phyloP scores from a whole-genome alignment of 495 filamentous ascomycete species.

The Platismatia glauca region DNA sequence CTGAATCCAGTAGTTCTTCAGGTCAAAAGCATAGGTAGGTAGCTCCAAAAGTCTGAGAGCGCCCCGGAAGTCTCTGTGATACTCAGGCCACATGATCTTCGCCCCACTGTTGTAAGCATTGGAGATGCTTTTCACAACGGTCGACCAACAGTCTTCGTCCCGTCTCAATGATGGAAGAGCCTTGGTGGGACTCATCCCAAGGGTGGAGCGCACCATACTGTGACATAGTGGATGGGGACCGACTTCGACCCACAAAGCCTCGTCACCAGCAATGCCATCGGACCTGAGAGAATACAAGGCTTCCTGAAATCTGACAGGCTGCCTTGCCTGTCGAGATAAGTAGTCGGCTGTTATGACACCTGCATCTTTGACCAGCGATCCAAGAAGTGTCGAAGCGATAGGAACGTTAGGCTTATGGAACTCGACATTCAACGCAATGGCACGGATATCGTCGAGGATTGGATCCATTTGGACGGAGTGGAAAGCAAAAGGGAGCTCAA shows the following conservation, averaged over 20 bases:
- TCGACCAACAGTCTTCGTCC: constrained; percentile 40
- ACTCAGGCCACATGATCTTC: constrained; percentile 39
- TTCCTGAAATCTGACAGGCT: constrained; percentile 19
- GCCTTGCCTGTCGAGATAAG: constrained; percentile 17
- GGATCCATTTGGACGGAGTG: constrained; percentile 63
- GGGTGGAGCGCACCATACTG: constrained; percentile 36
- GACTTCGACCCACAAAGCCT: constrained; percentile 23
- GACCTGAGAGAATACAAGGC: constrained; percentile 18
- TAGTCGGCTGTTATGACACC: constrained; percentile 17
- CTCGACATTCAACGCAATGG: constrained; percentile 41
- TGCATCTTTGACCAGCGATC: constrained; percentile 13
- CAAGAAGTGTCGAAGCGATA: constrained; percentile 57
- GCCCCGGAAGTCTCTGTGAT: constrained; percentile 37
- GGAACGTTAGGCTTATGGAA: constrained; percentile 55
- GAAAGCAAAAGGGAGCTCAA: constrained; percentile 52
- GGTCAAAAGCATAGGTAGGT: constrained; percentile 41
- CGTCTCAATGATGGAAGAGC: constrained; percentile 16
- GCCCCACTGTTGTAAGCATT: constrained; percentile 34
- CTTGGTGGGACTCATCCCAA: constrained; percentile 27
- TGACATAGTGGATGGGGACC: constrained; percentile 21
- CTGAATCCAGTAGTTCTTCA: constrained; percentile 45
- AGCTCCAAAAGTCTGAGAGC: constrained; percentile 35
- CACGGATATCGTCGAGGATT: constrained; percentile 56
- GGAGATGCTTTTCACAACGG: constrained; percentile 33
- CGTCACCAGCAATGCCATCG: constrained; percentile 7